Base-by-base conservation (phyloP, 2,329 filamentous ascomycete species). In the Xylogone sp. region DNA sequence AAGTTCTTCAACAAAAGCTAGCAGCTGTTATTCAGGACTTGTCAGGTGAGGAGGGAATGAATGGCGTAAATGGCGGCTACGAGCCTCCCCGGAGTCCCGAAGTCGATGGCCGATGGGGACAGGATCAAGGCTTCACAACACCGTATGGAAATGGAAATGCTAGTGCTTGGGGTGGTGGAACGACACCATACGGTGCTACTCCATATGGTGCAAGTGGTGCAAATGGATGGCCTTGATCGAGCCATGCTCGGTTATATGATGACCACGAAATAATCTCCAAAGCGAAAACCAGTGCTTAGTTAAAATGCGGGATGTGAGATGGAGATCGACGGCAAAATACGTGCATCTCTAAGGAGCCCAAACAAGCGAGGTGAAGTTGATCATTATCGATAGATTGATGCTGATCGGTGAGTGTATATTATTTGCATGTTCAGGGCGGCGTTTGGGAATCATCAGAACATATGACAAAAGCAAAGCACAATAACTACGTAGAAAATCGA, bases 1-100 rank as follows among this genome's bases (percentile, higher is more conserved):
- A 87, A 57, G 87, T 90, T 22, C 75, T 99, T 51, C 94, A 97
- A 69, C 82, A 87, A 59, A 99, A 99, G 73, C 82, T 99, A 31
- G 94, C 92, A 2, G 79, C 78, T 3, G 81, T 97, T 39, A 86
- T 96, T 54, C 76, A 82, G 53, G 80, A 82, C 70, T 87, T 59
- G 77, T 79, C 49, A 80, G 82, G 55, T 69, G 72, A 71, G 45
- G 78, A 81, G 48, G 77, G 75, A 34, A 77, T 69, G 43, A 70
- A 77, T 56, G 81, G 78, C 55, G 64, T 66, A 21, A 67, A 70
- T 49, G 69, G 65, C 45, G 71, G 72, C 53, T 68, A 74, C 62
- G 64, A 75, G 59, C 80, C 82, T 60, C 83, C 83, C 2, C 78
- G 83, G 55, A 88, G 84, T 63, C 86, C 85, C 10, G 83, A 85